Percentiles rank a stretch among this genome's conserved stretches.
Evolutionary conservation across 1,284 basidiomycete genomes (phyloP).

Genomic region (Leccinum pachyderme): DNA sequence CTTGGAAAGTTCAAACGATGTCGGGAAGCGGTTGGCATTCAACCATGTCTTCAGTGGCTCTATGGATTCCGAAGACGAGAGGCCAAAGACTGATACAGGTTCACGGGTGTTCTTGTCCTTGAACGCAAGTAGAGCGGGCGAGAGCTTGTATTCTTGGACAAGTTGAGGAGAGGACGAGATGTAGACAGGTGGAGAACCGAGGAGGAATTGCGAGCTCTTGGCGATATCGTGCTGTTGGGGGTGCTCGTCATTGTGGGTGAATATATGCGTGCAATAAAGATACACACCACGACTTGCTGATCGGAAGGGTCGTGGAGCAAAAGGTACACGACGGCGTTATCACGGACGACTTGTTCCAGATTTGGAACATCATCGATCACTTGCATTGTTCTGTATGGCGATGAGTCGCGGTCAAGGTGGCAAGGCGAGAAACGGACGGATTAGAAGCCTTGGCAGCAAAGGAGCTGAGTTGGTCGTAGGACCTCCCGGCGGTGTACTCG

Average conservation of each 20-base stretch:
- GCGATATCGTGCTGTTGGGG: slow-evolving; percentile 42
- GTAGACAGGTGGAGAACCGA: slow-evolving; percentile 70
- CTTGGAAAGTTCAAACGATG: slow-evolving; percentile 65
- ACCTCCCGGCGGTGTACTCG: slow-evolving; percentile 71
- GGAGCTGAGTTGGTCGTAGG: slow-evolving; percentile 62
- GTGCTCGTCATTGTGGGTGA: slow-evolving; percentile 1
- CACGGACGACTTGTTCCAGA: slow-evolving; percentile 48
- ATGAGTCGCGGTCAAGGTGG: slow-evolving; percentile 2
- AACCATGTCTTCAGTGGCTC: slow-evolving; percentile 51
- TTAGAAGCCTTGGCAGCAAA: slow-evolving; percentile 72
- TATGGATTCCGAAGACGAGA: slow-evolving; percentile 29
- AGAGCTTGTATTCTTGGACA: slow-evolving; percentile 53
- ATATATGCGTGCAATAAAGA: neutral
- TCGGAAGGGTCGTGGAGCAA: slow-evolving; percentile 60
- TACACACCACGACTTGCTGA: slow-evolving; percentile 43
- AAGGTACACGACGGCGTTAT: slow-evolving; percentile 71
- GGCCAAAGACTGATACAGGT: slow-evolving; percentile 40
- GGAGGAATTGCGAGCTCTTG: slow-evolving; percentile 53
- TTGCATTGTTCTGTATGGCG: slow-evolving; percentile 38
- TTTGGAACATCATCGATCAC: slow-evolving; percentile 48
- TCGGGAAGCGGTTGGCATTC: slow-evolving; percentile 66
- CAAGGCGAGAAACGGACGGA: slow-evolving; percentile 43
- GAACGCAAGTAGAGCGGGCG: slow-evolving; percentile 64
- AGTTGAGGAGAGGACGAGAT: slow-evolving; percentile 47
- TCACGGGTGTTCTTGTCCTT: slow-evolving; percentile 60